Evolutionary conservation across 345 rosid species (phyloP), one percentile per base, ranked within the genome.

Genomic region (Erucastrum elatum): DNA sequence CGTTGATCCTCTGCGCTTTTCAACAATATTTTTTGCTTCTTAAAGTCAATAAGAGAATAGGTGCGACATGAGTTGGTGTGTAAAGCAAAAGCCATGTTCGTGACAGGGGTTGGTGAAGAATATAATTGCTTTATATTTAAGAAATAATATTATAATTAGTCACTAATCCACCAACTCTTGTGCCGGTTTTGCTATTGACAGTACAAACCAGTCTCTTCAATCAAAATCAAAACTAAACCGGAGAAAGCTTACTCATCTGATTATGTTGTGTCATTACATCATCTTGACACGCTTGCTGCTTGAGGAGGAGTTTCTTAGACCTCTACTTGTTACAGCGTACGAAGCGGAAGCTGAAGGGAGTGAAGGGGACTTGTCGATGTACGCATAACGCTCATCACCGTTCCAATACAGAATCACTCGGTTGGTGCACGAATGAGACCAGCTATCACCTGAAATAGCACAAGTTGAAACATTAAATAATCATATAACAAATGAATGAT

Each of bases 381-480:
- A 53, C 26, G 59, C 26, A 1, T 53, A 53, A 53, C 59, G 59
- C 26, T 53, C 59, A 64, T 93, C 86, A 58, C 89, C 91, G 58
- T 91, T 90, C 98, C 99, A 95, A 80, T 90, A 89, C 66, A 95
- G 59, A 53, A 53, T 16, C 59, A 53, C 59, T 53, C 59, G 25
- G 59, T 53, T 53, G 10, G 59, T 53, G 25, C 59, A 53, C 1
- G 26, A 53, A 53, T 53, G 59, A 53, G 59, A 53, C 59, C 59
- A 53, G 59, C 97, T 90, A 79, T 95, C 98, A 21, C 98, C 97
- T 94, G 81, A 71, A 39, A 64, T 44, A 77, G 7, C 46, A 70
- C 8, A 63, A 26, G 31, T 51, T 61, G 17, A 1, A 70, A 49
- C 25, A 0, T 70, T 12, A 51, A 29, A 63, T 59, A 29, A 69